A percentile compares a stretch with the other conserved stretches of the same genome.
phyloP scores from a whole-genome alignment of 805 yeast species.

The Nakazawaea populi region DNA sequence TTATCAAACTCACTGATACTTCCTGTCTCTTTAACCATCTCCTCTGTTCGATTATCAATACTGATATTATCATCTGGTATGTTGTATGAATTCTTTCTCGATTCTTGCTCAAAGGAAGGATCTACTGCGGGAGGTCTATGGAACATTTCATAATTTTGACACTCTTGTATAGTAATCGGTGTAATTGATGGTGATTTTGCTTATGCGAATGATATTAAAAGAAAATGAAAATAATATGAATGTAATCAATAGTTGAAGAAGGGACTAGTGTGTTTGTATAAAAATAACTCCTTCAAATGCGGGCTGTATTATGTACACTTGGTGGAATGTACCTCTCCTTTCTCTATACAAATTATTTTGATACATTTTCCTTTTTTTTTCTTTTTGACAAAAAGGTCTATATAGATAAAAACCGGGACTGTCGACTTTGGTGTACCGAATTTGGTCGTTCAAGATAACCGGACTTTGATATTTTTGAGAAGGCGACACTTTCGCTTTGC shows the following conservation, averaged over 20 bases:
- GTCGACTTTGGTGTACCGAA: too few relatives aligned
- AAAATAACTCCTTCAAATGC: background rate
- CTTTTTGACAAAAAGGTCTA: background rate
- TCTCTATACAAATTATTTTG: too few relatives aligned
- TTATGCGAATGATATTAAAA: too few relatives aligned
- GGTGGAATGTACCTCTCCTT: too few relatives aligned
- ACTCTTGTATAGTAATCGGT: too few relatives aligned
- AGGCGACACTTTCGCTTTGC: too few relatives aligned
- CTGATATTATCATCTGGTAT: background rate
- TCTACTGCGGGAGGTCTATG: conserved; percentile 7
- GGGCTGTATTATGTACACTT: too few relatives aligned
- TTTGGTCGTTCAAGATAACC: too few relatives aligned
- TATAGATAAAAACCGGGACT: background rate
- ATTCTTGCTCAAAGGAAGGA: conserved; percentile 8
- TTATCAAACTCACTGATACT: background rate
- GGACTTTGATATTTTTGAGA: too few relatives aligned
- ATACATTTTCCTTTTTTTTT: background rate
- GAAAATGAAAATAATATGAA: background rate
- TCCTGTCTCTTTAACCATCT: background rate
- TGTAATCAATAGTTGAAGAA: too few relatives aligned
- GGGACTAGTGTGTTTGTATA: background rate
- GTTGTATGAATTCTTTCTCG: conserved; percentile 7
- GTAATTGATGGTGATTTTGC: too few relatives aligned
- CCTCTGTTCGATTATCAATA: background rate
- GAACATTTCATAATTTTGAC: conserved; percentile 4